These are phyloP conservation scores for Diaporthe sp. DNA, from an alignment of 2,329 filamentous ascomycete species.

Conservation along the genomic window DNA sequence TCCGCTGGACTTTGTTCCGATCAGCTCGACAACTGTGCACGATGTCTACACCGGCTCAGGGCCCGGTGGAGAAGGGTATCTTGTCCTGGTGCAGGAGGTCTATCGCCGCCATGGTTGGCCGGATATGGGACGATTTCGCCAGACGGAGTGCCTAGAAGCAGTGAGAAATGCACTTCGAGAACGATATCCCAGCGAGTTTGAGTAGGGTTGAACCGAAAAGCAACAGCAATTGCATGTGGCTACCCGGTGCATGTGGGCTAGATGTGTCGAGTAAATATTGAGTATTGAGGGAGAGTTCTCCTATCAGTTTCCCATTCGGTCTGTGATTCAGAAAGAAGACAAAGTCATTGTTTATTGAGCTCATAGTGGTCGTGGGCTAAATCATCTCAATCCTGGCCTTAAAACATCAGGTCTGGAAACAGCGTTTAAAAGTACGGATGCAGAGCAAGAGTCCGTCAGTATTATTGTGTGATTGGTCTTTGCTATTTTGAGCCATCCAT, in stretches of 20 bases:
- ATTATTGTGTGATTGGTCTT: neutral
- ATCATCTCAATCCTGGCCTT: neutral
- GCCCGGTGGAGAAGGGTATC: neutral
- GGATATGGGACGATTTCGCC: neutral
- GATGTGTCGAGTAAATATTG: neutral
- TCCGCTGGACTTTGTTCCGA: neutral
- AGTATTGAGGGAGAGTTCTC: too few species aligned
- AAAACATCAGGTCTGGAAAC: neutral
- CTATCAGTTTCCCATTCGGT: too few species aligned
- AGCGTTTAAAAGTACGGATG: neutral
- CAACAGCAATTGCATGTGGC: neutral
- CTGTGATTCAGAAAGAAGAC: neutral
- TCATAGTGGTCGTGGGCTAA: neutral
- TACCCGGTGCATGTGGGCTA: neutral
- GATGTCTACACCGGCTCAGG: neutral
- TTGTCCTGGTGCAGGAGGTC: neutral
- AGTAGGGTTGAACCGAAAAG: neutral
- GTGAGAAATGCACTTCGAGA: neutral
- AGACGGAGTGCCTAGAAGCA: neutral
- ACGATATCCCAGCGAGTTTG: neutral
- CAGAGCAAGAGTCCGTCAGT: neutral
- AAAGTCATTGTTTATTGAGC: neutral
- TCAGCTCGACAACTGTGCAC: neutral
- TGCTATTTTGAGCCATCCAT: neutral
- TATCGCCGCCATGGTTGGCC: neutral